Evolutionary conservation across 1,284 basidiomycete genomes (phyloP).

Genomic region (Coniferiporia sulphurascens): DNA sequence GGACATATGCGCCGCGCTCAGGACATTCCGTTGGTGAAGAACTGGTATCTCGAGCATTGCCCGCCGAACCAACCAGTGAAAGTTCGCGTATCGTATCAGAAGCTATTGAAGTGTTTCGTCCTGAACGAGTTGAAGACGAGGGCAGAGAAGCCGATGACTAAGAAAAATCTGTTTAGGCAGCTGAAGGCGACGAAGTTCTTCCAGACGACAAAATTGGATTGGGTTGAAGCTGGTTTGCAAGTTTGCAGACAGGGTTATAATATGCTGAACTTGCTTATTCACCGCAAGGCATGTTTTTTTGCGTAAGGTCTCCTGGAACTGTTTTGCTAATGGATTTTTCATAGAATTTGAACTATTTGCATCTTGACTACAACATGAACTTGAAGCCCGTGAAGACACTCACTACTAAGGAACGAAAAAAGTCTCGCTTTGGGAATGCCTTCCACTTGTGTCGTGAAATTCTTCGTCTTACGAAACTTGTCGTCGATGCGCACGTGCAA

Average conservation of each 20-base stretch:
- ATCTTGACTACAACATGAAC: constrained; percentile 93
- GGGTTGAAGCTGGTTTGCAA: constrained; percentile 99
- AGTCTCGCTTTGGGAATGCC: constrained; percentile 99
- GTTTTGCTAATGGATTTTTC: constrained; percentile 17
- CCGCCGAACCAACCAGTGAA: constrained; percentile 96
- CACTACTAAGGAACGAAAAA: constrained; percentile 99
- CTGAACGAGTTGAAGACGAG: constrained; percentile 89
- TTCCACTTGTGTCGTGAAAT: constrained; percentile 99
- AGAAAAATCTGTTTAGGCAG: constrained; percentile 95
- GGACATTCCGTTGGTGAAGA: constrained; percentile 94
- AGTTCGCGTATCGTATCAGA: constrained; percentile 98
- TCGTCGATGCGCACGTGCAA: constrained; percentile 98
- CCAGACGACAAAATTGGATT: constrained; percentile 96
- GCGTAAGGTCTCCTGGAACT: background rate
- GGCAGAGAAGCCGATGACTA: constrained; percentile 94
- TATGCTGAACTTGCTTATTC: constrained; percentile 98
- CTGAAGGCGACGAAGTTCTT: constrained; percentile 99
- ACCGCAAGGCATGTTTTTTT: constrained; percentile 76
- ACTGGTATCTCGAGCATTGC: constrained; percentile 98
- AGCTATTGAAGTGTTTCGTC: constrained; percentile 94
- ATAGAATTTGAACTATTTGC: constrained; percentile 92
- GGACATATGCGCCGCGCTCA: constrained; percentile 92
- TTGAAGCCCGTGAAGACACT: constrained; percentile 98
- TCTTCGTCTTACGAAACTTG: constrained; percentile 93
- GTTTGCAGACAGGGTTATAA: constrained; percentile 99